A percentile compares a stretch with the other conserved stretches of the same genome.
Evolutionary conservation across 2,329 filamentous ascomycete species (phyloP).

Genomic region (Neonectria ditissima): DNA sequence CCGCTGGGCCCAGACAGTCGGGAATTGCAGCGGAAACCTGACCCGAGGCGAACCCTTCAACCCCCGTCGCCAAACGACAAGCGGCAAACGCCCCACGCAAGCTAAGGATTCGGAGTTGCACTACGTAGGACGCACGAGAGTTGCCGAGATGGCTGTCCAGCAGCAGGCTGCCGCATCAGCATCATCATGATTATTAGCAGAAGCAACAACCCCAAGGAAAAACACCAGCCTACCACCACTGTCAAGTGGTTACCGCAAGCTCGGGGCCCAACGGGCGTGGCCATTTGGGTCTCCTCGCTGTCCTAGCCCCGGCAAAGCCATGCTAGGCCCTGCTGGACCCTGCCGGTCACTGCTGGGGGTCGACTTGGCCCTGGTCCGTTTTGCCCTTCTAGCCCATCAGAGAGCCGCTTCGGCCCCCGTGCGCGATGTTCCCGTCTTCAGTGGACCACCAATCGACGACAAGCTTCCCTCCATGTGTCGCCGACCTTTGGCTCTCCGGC

Average conservation of each 20-base stretch:
- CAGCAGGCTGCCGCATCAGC: no score
- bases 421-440: conserved; percentile 45
- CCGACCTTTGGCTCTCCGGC: conserved; percentile 40
- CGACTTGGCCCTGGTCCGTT: conserved; percentile 5
- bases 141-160: background rate
- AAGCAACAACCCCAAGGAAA: background rate
- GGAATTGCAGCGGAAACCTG: conserved; percentile 30
- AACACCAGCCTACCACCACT: background rate
- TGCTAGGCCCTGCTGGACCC: background rate
- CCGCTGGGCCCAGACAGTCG: conserved; percentile 30
- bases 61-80: conserved; percentile 7
- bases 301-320: background rate
- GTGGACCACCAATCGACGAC: conserved; percentile 48
- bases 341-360: background rate
- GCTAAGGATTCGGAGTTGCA: conserved; percentile 1
- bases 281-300: background rate
- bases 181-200: background rate
- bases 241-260: background rate
- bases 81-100: conserved; percentile 6
- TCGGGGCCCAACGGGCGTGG: background rate
- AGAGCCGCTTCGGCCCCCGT: conserved; percentile 46
- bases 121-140: background rate
- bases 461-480: conserved; percentile 46
- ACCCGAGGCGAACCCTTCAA: conserved; percentile 21
- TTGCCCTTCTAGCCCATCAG: conserved; percentile 47